phyloP scores from a whole-genome alignment of 176 grass and related monocot species.

The Otatea glauca region DNA sequence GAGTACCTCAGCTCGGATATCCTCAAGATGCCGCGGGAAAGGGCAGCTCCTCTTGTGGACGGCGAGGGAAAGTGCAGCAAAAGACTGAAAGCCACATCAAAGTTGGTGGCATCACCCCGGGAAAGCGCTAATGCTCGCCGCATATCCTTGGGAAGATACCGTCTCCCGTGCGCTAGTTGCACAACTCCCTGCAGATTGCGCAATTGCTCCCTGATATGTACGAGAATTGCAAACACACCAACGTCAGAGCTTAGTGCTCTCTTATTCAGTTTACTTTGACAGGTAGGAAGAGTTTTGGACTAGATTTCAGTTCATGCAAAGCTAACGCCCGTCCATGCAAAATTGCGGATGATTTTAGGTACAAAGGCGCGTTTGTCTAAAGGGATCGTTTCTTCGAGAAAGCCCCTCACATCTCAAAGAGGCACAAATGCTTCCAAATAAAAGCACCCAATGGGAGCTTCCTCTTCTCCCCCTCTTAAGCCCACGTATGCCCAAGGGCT shows the following conservation, averaged over 20 bases:
- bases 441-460: conserved; percentile 69
- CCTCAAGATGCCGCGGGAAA: conserved; percentile 54
- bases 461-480: conserved; percentile 66
- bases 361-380: neutral
- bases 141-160: conserved; percentile 74
- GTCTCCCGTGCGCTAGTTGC: neutral
- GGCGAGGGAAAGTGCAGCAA: conserved; percentile 27
- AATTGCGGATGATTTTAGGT: conserved; percentile 17
- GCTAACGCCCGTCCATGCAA: too few relatives aligned
- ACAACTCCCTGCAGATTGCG: neutral
- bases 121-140: conserved; percentile 54
- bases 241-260: neutral
- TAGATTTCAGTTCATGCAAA: conserved; percentile 27
- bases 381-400: neutral
- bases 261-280: neutral
- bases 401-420: conserved; percentile 48
- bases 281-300: neutral
- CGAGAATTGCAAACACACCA: neutral
- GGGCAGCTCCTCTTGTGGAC: neutral
- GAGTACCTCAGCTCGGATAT: conserved; percentile 57
- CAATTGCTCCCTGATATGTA: neutral
- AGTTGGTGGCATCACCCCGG: conserved; percentile 57
- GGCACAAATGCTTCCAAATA: conserved; percentile 43
- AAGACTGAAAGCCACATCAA: conserved; percentile 45
- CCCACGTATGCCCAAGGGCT: conserved; percentile 49